phyloP scores from a whole-genome alignment of 257 asterid genomes.

The Phtheirospermum japonicum region DNA sequence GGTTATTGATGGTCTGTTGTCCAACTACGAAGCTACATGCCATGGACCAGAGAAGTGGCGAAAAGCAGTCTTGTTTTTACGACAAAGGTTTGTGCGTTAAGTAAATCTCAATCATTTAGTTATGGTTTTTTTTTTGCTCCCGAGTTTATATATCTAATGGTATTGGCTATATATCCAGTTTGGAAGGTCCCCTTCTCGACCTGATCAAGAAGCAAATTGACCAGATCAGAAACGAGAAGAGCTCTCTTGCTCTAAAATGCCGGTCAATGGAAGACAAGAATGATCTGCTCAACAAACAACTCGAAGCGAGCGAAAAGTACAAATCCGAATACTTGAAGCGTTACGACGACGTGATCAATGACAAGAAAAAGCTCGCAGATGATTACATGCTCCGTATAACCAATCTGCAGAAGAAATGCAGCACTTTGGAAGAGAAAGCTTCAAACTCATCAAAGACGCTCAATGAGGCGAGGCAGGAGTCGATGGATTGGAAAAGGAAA shows the following conservation, averaged over 20 bases:
- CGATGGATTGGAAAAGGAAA: conserved; percentile 83
- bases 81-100: conserved; percentile 62
- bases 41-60: conserved; percentile 98
- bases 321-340: conserved; percentile 91
- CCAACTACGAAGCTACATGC: conserved; percentile 74
- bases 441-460: conserved; percentile 61
- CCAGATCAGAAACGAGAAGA: conserved; percentile 74
- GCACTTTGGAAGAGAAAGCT: conserved; percentile 79
- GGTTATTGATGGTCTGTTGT: conserved; percentile 79
- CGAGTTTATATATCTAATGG: conserved; percentile 23
- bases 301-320: conserved; percentile 83
- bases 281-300: conserved; percentile 73
- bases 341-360: conserved; percentile 79
- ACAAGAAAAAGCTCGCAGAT: conserved; percentile 80
- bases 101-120: conserved; percentile 10
- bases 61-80: conserved; percentile 66
- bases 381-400: conserved; percentile 72
- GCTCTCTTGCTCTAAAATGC: conserved; percentile 75
- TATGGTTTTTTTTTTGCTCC: conserved; percentile 10
- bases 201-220: conserved; percentile 79
- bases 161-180: conserved; percentile 41
- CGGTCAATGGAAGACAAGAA: conserved; percentile 79
- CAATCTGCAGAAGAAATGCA: conserved; percentile 72
- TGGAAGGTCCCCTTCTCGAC: conserved; percentile 93
- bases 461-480: conserved; percentile 65